These are phyloP conservation scores for Stentor roeselii DNA, from an alignment of 73 alveolate genomes.

Conservation along the genomic window DNA sequence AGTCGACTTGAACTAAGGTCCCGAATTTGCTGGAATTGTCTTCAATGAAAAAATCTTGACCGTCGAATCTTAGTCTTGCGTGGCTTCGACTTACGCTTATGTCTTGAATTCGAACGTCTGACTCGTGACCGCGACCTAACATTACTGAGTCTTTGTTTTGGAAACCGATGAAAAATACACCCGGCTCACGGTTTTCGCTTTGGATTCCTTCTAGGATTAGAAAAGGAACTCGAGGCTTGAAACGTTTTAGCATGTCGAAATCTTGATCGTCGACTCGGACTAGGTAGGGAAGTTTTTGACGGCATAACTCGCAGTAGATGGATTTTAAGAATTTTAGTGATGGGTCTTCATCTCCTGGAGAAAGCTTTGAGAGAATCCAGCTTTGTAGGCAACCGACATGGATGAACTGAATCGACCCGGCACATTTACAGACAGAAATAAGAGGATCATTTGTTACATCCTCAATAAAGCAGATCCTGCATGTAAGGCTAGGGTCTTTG, in stretches of 20 bases:
- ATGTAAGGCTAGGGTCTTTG: not conserved
- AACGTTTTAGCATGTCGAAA: conserved; percentile 1
- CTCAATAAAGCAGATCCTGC: not conserved
- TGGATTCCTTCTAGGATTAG: conserved; percentile 3
- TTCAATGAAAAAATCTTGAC: conserved; percentile 57
- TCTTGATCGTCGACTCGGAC: conserved; percentile 13
- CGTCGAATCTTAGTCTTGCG: conserved; percentile 55
- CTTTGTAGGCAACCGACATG: conserved; percentile 74
- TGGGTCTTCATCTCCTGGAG: conserved; percentile 27
- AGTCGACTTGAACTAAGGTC: conserved; percentile 49
- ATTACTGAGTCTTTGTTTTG: not conserved
- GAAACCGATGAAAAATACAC: conserved; percentile 11
- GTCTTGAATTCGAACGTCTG: conserved; percentile 73
- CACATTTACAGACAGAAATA: conserved; percentile 77
- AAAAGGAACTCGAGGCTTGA: not conserved
- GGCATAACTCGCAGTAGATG: conserved; percentile 89
- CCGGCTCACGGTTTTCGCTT: not conserved
- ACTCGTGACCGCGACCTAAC: conserved; percentile 86
- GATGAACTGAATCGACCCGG: conserved; percentile 82
- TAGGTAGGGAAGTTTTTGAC: conserved; percentile 59
- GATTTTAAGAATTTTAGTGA: conserved; percentile 60
- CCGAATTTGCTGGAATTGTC: conserved; percentile 86
- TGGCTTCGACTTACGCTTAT: conserved; percentile 79
- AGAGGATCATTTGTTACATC: conserved; percentile 69
- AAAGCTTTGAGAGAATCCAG: conserved; percentile 73